A percentile compares a stretch with the other conserved stretches of the same genome.
Evolutionary conservation across 2,329 filamentous ascomycete genomes (phyloP).

Genomic region (Bipolaris gigantea): DNA sequence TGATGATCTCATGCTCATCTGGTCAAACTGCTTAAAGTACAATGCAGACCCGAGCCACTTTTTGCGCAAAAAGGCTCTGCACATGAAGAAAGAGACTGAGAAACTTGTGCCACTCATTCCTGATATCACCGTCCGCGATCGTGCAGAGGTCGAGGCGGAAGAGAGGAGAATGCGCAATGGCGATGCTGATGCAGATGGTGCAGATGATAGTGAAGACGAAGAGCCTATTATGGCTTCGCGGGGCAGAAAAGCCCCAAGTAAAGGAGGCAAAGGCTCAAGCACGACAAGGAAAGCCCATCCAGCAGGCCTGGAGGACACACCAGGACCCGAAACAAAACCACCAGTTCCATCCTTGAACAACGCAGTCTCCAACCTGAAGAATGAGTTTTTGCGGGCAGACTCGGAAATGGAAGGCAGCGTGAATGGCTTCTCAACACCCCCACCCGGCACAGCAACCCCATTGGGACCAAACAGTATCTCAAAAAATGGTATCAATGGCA

Average conservation of each 20-base stretch:
- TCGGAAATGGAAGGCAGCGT: conserved; percentile 82
- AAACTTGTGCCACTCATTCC: conserved; percentile 95
- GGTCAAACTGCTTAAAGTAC: conserved; percentile 95
- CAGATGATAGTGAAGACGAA: conserved; percentile 86
- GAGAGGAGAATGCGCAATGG: conserved; percentile 77
- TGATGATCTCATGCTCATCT: conserved; percentile 89
- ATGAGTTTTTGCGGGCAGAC: conserved; percentile 62
- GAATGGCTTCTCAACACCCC: conserved; percentile 84
- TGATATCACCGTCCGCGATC: conserved; percentile 84
- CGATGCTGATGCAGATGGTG: conserved; percentile 78
- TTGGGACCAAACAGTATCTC: conserved; percentile 68
- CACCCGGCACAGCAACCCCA: conserved; percentile 76
- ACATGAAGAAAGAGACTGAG: conserved; percentile 97
- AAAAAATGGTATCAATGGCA: conserved; percentile 60
- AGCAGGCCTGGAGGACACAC: conserved; percentile 77
- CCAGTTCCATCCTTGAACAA: conserved; percentile 60
- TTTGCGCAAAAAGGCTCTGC: conserved; percentile 86
- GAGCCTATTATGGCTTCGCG: conserved; percentile 98
- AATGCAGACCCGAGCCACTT: conserved; percentile 89
- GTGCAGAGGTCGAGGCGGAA: conserved; percentile 81
- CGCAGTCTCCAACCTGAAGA: conserved; percentile 54
- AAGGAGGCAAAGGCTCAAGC: conserved; percentile 68
- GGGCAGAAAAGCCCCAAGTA: conserved; percentile 81
- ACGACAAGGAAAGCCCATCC: conserved; percentile 71
- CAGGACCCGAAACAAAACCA: conserved; percentile 74